Evolutionary conservation across 805 yeast genomes (phyloP).

Genomic region (Yamadazyma ubonensis): DNA sequence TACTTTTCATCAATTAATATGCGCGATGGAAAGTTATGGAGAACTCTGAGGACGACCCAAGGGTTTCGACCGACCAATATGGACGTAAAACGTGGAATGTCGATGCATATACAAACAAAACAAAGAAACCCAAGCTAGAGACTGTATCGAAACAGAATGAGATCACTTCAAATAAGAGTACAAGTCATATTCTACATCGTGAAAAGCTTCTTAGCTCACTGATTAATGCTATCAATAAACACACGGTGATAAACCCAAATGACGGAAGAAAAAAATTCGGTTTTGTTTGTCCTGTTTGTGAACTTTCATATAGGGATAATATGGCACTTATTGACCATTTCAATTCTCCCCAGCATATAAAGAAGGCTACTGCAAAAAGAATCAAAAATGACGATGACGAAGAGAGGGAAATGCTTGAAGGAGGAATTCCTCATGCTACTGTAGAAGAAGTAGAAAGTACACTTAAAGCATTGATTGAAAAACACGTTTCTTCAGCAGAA

Average conservation of each 20-base stretch:
- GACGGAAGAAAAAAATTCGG: slow-evolving; percentile 63
- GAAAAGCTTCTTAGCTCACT: slow-evolving; percentile 30
- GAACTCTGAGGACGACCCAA: neutral
- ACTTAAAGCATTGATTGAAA: slow-evolving; percentile 29
- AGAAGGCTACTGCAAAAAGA: slow-evolving; percentile 24
- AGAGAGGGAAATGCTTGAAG: slow-evolving; percentile 24
- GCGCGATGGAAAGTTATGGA: neutral
- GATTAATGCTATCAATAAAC: slow-evolving; percentile 33
- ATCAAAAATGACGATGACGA: slow-evolving; percentile 10
- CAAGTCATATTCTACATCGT: slow-evolving; percentile 28
- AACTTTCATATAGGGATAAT: slow-evolving; percentile 78
- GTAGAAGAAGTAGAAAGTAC: slow-evolving; percentile 31
- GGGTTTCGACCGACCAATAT: slow-evolving; percentile 35
- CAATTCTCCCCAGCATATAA: slow-evolving; percentile 67
- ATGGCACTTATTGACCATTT: slow-evolving; percentile 80
- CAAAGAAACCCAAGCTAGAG: slow-evolving; percentile 26
- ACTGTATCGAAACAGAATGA: slow-evolving; percentile 1
- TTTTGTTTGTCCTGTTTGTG: slow-evolving; percentile 79
- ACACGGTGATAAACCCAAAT: slow-evolving; percentile 29
- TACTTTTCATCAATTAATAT: neutral
- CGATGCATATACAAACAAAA: slow-evolving; percentile 56
- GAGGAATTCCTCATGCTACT: slow-evolving; percentile 37
- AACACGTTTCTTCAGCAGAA: slow-evolving; percentile 24
- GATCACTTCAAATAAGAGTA: slow-evolving; percentile 10
- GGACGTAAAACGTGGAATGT: slow-evolving; percentile 77